Evolutionary conservation across 441 rosid genomes (phyloP), one percentile per base, ranked within the genome.

Genomic region (Aleurites moluccanus): DNA sequence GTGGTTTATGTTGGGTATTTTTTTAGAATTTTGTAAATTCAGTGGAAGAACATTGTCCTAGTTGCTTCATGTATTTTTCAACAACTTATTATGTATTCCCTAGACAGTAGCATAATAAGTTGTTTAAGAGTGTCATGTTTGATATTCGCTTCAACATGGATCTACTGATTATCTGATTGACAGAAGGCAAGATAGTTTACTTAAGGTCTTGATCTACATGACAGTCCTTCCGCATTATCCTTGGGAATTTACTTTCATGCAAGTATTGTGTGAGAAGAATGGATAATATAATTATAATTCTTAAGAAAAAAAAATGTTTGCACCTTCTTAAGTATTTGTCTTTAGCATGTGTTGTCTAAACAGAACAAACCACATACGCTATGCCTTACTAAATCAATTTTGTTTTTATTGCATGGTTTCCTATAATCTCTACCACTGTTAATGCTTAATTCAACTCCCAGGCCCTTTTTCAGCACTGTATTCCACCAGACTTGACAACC

Each of bases 391-490:
- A 7, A 11, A 44, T 59, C 16, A 21, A 55, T 3, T 53, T 69
- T 13, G 18, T 53, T 69, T 25, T 45, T 72, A n/a, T 21, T 73
- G 20, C 33, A 28, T 33, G 9, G 21, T 23, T 63, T 73, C 6
- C 55, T 47, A 50, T 20, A 14, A 50, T 35, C 40, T 35, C 7
- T 28, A 11, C 35, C 9, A 3, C 20, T 55, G 16, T 63, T 64
- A 55, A 44, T 74, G 28, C 33, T 75, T 55, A 44, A 2, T 64
- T 70, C 52, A 15, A 49, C 23, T 27, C 35, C 60, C 74, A 72
- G 83, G 76, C 68, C 42, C 60, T 77, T 42, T 68, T 81, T 73
- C 82, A 65, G 73, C 74, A 40, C 23, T 68, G 61, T 57, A 63
- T 69, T 33, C 64, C 73, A 16, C 75, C 81, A 47, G 64, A 71